Conservation (phyloP, 2,329 filamentous ascomycete species). For the Ascochyta pisi region DNA sequence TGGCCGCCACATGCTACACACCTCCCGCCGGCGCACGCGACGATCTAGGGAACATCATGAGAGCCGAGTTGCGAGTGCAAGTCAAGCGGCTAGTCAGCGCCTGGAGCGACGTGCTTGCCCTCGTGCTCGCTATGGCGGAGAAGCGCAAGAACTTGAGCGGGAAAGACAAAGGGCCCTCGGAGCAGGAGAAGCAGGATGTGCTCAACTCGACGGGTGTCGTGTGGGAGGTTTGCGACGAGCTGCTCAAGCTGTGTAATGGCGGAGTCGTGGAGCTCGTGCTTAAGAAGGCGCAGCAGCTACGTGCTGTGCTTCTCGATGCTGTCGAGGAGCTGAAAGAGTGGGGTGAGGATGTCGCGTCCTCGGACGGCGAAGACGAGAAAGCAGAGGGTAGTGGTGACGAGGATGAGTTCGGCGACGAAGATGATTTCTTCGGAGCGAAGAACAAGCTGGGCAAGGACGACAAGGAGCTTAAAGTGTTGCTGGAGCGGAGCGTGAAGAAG, state of each 20-base stretch:
- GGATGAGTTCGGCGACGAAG: slow-evolving; percentile 53
- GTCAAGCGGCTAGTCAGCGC: slow-evolving; percentile 68
- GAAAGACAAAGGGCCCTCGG: slow-evolving; percentile 30
- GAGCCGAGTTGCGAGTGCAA: slow-evolving; percentile 67
- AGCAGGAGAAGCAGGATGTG: slow-evolving; percentile 51
- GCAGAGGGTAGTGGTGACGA: slow-evolving; percentile 48
- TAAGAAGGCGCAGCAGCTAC: slow-evolving; percentile 74
- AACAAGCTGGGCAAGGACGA: slow-evolving; percentile 66
- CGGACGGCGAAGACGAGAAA: slow-evolving; percentile 52
- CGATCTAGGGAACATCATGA: slow-evolving; percentile 56
- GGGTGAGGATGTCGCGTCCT: slow-evolving; percentile 74
- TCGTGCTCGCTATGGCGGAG: slow-evolving; percentile 67
- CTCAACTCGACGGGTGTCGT: slow-evolving; percentile 75
- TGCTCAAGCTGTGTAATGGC: slow-evolving; percentile 67
- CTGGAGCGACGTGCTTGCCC: slow-evolving; percentile 65
- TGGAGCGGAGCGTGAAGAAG: slow-evolving; percentile 69
- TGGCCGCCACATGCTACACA: slow-evolving; percentile 58
- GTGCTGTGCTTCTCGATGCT: slow-evolving; percentile 79
- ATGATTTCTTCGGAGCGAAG: slow-evolving; percentile 70
- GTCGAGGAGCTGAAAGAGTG: slow-evolving; percentile 88
- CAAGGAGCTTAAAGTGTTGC: slow-evolving; percentile 68
- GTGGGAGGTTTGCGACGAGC: slow-evolving; percentile 82
- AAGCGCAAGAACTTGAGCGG: slow-evolving; percentile 45
- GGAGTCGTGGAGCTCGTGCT: slow-evolving; percentile 76
- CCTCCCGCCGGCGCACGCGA: slow-evolving; percentile 26